A percentile compares a stretch with the other conserved stretches of the same genome.
These are phyloP conservation scores for Serendipita sp. DNA, from an alignment of 768 basidiomycete genomes.

Conservation along the genomic window DNA sequence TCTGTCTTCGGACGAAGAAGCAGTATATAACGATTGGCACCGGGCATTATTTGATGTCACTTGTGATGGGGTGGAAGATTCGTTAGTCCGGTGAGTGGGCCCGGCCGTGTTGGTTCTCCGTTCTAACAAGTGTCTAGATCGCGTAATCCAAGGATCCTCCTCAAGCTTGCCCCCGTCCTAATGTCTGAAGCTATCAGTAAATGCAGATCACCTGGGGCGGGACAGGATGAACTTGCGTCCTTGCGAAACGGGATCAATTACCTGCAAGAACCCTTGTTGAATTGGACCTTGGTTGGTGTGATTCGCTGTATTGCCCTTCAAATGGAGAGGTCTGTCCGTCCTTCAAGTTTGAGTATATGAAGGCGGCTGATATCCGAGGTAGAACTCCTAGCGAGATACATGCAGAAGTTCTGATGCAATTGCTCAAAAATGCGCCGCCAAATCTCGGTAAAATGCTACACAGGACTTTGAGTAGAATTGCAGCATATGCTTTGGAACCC, in stretches of 20 bases:
- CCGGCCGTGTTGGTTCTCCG: conserved; percentile 17
- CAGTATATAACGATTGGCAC: conserved; percentile 37
- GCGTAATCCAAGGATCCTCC: conserved; percentile 49
- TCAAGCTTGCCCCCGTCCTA: conserved; percentile 51
- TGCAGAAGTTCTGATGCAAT: conserved; percentile 38
- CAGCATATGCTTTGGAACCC: neutral
- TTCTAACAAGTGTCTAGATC: conserved; percentile 27
- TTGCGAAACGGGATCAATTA: conserved; percentile 63
- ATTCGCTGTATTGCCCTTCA: conserved; percentile 47
- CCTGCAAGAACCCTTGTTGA: conserved; percentile 54
- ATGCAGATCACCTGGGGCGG: conserved; percentile 19
- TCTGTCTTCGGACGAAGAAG: conserved; percentile 12
- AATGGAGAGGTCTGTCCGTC: conserved; percentile 28
- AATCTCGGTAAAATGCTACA: neutral
- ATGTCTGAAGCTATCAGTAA: conserved; percentile 45
- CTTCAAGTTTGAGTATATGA: neutral
- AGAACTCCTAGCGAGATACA: conserved; percentile 37
- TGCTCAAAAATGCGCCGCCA: neutral
- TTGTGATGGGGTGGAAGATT: conserved; percentile 75
- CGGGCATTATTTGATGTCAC: conserved; percentile 62
- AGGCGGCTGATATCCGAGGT: conserved; percentile 4
- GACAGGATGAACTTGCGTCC: conserved; percentile 50
- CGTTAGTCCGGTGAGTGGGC: conserved; percentile 37
- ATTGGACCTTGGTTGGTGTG: conserved; percentile 62
- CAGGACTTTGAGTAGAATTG: neutral